A percentile compares a stretch with the other conserved stretches of the same genome.
phyloP scores from a whole-genome alignment of 441 rosid genomes.

The Aquilaria agallochum region DNA sequence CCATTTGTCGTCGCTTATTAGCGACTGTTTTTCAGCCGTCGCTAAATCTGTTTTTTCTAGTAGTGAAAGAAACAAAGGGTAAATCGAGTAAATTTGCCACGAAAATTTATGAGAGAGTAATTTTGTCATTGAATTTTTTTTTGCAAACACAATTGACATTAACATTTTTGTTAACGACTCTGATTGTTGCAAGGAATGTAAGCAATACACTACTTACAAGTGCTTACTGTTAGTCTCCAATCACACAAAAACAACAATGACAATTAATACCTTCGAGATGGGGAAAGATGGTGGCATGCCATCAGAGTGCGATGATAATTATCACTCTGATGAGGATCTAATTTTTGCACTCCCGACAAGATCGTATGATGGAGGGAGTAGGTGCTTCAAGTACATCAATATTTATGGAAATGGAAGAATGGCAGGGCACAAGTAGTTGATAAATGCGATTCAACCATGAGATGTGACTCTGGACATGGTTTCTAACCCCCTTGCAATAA shows the following conservation, averaged over 20 bases:
- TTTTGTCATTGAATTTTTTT: too few species aligned
- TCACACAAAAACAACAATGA: slow-evolving; percentile 24
- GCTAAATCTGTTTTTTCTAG: too few species aligned
- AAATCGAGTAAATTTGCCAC: too few species aligned
- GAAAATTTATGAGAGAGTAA: too few species aligned
- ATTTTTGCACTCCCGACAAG: slow-evolving; percentile 18
- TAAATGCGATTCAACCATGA: slow-evolving; percentile 11
- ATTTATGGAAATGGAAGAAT: slow-evolving; percentile 24
- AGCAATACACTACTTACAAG: slow-evolving; percentile 17
- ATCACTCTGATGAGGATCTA: slow-evolving; percentile 13
- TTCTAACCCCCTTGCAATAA: slow-evolving; percentile 34
- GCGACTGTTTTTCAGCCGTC: too few species aligned
- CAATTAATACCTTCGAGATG: slow-evolving; percentile 22
- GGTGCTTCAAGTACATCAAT: slow-evolving; percentile 24
- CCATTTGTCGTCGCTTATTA: too few species aligned
- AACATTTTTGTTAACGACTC: slow-evolving; percentile 7
- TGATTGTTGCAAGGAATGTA: slow-evolving; percentile 19
- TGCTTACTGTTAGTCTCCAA: slow-evolving; percentile 17
- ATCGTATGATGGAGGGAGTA: slow-evolving; percentile 8
- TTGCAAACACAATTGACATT: too few species aligned
- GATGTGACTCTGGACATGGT: slow-evolving; percentile 22
- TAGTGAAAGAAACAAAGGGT: too few species aligned
- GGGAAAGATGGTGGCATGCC: slow-evolving; percentile 26
- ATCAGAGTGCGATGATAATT: slow-evolving; percentile 23
- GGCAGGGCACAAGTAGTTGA: slow-evolving; percentile 31